Evolutionary conservation across 1,139 yeast species (phyloP).

Genomic region (Hemisphaericaspora xylanilytica): DNA sequence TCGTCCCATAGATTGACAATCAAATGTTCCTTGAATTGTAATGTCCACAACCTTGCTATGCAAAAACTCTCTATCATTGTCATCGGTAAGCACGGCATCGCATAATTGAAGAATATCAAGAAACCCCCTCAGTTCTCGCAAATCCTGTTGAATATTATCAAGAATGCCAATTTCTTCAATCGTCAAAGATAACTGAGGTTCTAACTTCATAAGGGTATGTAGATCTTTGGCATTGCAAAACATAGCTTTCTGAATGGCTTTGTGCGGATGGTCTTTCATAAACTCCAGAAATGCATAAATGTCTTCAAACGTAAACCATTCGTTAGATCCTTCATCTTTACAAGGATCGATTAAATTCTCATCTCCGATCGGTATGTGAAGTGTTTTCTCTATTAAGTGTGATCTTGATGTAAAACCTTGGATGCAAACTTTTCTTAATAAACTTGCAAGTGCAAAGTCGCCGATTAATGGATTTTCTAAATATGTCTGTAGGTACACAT

Average conservation of each 20-base stretch:
- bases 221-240: neutral
- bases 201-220: neutral
- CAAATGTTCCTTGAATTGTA: neutral
- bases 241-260: neutral
- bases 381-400: neutral
- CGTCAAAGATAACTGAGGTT: neutral
- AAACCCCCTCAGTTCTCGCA: neutral
- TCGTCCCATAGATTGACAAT: neutral
- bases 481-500: neutral
- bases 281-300: neutral
- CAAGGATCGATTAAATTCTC: neutral
- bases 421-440: neutral
- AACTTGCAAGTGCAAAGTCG: neutral
- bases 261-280: neutral
- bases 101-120: neutral
- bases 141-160: neutral
- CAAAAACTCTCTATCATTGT: neutral
- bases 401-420: neutral
- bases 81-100: neutral
- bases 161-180: neutral
- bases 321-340: neutral
- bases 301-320: neutral
- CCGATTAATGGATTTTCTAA: neutral
- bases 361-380: neutral
- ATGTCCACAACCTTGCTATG: neutral